phyloP scores from a whole-genome alignment of 768 basidiomycete genomes.

The Naganishia randhawae region DNA sequence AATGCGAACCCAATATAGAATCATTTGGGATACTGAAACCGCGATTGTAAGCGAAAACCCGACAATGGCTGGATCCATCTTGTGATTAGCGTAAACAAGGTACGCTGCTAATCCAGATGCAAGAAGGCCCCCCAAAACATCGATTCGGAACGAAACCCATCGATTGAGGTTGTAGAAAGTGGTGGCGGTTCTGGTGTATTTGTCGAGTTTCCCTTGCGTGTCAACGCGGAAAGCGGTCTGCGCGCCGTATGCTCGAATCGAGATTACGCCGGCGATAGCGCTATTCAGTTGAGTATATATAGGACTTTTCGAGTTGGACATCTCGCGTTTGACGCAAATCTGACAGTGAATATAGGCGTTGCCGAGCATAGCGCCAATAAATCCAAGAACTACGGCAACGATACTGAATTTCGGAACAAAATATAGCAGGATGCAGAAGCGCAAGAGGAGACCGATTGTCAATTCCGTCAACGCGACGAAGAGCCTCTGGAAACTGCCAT shows the following conservation, averaged over 20 bases:
- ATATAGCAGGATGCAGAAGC: conserved; percentile 40
- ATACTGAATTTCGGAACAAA: conserved; percentile 47
- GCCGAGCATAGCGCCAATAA: conserved; percentile 55
- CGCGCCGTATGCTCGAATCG: conserved; percentile 67
- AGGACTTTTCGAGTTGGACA: conserved; percentile 51
- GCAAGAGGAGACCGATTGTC: conserved; percentile 39
- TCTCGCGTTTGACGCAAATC: conserved; percentile 55
- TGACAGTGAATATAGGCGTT: conserved; percentile 60
- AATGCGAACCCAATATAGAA: conserved; percentile 47
- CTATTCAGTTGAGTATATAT: conserved; percentile 59
- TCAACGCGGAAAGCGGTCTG: conserved; percentile 56
- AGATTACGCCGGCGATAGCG: conserved; percentile 58
- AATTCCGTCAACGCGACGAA: conserved; percentile 41
- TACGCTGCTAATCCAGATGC: conserved; percentile 59
- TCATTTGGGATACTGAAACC: conserved; percentile 45
- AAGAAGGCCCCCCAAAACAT: conserved; percentile 61
- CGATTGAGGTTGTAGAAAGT: conserved; percentile 54
- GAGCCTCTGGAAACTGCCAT: conserved; percentile 38
- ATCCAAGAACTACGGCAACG: conserved; percentile 44
- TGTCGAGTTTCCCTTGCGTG: conserved; percentile 59
- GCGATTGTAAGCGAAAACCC: conserved; percentile 50
- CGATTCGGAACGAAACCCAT: conserved; percentile 60
- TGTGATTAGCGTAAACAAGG: conserved; percentile 54
- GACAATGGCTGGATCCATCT: conserved; percentile 43
- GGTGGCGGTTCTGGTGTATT: conserved; percentile 31